Base-by-base conservation (phyloP, 805 yeast species). In the Pichia heedii region DNA sequence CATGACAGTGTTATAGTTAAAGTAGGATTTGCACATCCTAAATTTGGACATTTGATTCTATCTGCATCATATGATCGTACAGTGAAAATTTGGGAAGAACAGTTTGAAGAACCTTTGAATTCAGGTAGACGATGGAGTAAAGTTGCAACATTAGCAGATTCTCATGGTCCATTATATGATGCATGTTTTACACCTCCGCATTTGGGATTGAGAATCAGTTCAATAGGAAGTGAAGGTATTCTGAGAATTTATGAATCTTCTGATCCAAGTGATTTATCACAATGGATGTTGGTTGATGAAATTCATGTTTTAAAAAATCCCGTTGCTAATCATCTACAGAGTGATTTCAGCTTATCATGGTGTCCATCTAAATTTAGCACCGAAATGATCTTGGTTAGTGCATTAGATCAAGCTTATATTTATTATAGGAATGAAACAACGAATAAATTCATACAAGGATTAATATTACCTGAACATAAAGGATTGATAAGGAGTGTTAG, bases 21-120 rank as follows among this genome's bases (percentile, higher is more conserved):
- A 52, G 70, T 93, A 10, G 78, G 79, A 38, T 93, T 96, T 94
- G 96, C 97, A 1, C 83, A 86, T 40, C 98, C 98, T 2, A 94
- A 90, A 61, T 88, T 79, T 62, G 94, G 96, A 9, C 85, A 85
- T 56, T 68, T 93, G 3, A 62, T 93, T 21, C 95, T 95, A 1
- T 77, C 93, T 22, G 88, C 89, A 30, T 85, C 96, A 1, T 87
- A 83, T 61, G 99, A 93, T 57, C 74, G 95, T 42, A 84, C 95
- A 0, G 78, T 90, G 24, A 84, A 84, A 56, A 68, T 93, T 22
- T 93, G 96, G 94, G 95, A 87, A 60, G 97, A 90, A 56, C 79
- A 79, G 53, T 78, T 81, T 10, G 88, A 82, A 50, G 95, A 83
- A 58, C 73, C 78, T 22, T 75, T 72, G 44, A 79, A 81, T 22